Base-by-base conservation (phyloP, 305 asterid species). In the Solanum hybrid region DNA sequence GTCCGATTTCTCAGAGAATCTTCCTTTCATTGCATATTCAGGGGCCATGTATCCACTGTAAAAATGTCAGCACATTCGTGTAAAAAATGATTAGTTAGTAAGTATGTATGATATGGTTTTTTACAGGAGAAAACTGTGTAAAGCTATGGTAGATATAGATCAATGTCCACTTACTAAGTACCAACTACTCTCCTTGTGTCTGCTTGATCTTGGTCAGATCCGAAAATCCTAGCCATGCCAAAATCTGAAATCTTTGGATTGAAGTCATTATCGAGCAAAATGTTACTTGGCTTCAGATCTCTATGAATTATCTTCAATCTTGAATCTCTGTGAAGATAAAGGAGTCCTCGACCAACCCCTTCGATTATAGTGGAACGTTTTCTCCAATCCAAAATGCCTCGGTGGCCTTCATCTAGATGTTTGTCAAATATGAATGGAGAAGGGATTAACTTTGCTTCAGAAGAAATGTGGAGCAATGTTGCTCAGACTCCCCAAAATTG, bases 1-100 rank as follows among this genome's bases (percentile, higher is more conserved):
- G 57, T 95, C 95, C 1, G 94, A 92, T 89, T 91, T 94, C 87
- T 94, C 95, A 4, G 95, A 95, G 87, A 94, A 93, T 92, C 93
- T 92, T 80, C 96, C 97, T 89, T 93, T 92, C 90, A 93, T 34
- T 76, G 95, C 95, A 75, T 93, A 94, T 89, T 93, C 96, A 0
- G 95, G 95, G 45, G 95, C 95, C 95, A 94, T 93, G 65, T 94
- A 94, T 73, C 96, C 96, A 36, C 95, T 94, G 94, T 91, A 90
- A 89, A 76, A 89, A 68, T 87, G 77, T 78, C 73, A 75, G 8
- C 31, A 82, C 31, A 61, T 45, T 24, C 14, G 8, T 32, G 11
- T 11, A 39, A 37, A 3, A 72, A 6, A 38, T 20, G 17, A 65
- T 87, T 27, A 9, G 89, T 36, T 45, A 27, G 51, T 80, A 29